phyloP scores from a whole-genome alignment of 495 filamentous ascomycete species.

The Umbilicaria muhlenbergii region DNA sequence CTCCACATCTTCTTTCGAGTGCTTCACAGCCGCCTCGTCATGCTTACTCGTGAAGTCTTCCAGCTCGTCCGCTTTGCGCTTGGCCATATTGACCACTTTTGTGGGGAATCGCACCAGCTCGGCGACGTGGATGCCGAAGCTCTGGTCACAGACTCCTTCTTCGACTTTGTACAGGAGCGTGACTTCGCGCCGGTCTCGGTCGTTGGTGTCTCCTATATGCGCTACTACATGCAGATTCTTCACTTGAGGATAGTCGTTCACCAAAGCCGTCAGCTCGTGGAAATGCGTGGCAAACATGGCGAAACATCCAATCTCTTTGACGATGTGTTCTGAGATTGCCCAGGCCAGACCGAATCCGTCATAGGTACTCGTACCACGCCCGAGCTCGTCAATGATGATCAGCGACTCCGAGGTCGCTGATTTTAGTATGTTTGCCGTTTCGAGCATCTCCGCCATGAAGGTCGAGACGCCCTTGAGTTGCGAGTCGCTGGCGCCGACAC shows the following conservation, averaged over 20 bases:
- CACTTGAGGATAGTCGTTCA: slow-evolving; percentile 70
- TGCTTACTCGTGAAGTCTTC: slow-evolving; percentile 76
- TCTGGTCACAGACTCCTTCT: slow-evolving; percentile 89
- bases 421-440: slow-evolving; percentile 97
- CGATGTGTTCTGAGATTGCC: slow-evolving; percentile 96
- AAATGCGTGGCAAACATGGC: slow-evolving; percentile 97
- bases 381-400: slow-evolving; percentile 98
- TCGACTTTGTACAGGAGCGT: slow-evolving; percentile 94
- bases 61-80: slow-evolving; percentile 92
- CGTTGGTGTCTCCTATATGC: slow-evolving; percentile 55
- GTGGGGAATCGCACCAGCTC: slow-evolving; percentile 95
- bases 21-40: slow-evolving; percentile 38
- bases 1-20: slow-evolving; percentile 75
- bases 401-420: slow-evolving; percentile 84
- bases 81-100: slow-evolving; percentile 97
- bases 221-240: slow-evolving; percentile 92
- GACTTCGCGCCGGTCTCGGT: slow-evolving; percentile 54
- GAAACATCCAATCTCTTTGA: slow-evolving; percentile 86
- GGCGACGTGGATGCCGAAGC: slow-evolving; percentile 95
- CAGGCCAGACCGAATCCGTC: slow-evolving; percentile 96
- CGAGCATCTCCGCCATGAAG: slow-evolving; percentile 99
- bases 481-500: slow-evolving; percentile 87
- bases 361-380: slow-evolving; percentile 93
- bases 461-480: slow-evolving; percentile 97
- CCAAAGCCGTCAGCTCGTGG: slow-evolving; percentile 87